Conservation (phyloP, 345 rosid species). For the Mercurialis annua region DNA sequence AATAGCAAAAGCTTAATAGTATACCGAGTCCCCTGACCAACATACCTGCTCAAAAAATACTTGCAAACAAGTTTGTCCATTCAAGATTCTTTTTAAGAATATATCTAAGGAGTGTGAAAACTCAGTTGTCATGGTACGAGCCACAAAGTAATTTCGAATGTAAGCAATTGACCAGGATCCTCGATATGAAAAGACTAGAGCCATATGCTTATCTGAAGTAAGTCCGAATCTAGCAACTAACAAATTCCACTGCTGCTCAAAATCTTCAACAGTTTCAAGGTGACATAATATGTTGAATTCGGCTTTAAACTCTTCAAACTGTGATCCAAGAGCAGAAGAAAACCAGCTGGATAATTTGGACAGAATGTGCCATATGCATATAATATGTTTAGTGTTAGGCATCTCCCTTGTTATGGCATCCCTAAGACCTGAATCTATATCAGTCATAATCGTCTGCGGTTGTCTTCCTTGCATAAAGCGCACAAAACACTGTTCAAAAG, state of each 20-base stretch:
- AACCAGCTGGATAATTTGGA: conserved; percentile 93
- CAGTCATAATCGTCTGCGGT: conserved; percentile 82
- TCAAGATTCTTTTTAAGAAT: conserved; percentile 54
- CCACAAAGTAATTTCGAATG: conserved; percentile 62
- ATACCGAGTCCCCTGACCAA: background rate
- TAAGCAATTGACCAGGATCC: conserved; percentile 65
- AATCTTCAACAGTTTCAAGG: conserved; percentile 57
- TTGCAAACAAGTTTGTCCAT: conserved; percentile 63
- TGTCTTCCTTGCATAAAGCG: conserved; percentile 72
- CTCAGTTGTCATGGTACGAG: conserved; percentile 61
- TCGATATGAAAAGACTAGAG: conserved; percentile 62
- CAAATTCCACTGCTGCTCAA: conserved; percentile 75
- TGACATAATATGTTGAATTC: conserved; percentile 64
- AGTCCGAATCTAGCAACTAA: conserved; percentile 75
- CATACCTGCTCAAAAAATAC: conserved; percentile 80
- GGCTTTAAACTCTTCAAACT: conserved; percentile 63
- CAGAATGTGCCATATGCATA: conserved; percentile 60
- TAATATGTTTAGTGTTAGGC: conserved; percentile 68
- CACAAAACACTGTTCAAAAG: conserved; percentile 74
- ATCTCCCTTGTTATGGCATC: conserved; percentile 77
- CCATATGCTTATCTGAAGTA: conserved; percentile 69
- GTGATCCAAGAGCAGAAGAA: conserved; percentile 60
- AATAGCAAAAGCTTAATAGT: background rate
- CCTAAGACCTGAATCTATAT: conserved; percentile 73
- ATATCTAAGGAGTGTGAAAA: conserved; percentile 57